Base-by-base conservation (phyloP, 495 filamentous ascomycete genomes). In the Sordaria brevicollis region DNA sequence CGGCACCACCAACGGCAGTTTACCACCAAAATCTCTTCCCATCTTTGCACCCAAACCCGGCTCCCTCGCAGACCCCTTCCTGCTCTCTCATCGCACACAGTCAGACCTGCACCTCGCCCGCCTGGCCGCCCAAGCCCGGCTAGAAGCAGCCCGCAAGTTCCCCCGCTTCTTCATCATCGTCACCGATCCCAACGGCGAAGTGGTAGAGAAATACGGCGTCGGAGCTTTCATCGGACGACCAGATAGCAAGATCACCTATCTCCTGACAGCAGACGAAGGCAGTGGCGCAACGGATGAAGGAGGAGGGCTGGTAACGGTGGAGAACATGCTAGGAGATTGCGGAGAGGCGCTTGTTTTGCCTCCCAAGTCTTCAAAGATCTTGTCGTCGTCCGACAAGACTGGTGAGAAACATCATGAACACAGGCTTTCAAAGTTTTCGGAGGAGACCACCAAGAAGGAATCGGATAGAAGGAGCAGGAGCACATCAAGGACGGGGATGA, bases 191-290 rank as follows among this genome's bases (percentile, higher is more conserved):
- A 79, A 84, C 65, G 84, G 83, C 0, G 68, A 35, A 2, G 43
- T 80, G 1, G 65, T 76, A 13, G 83, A 87, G 57, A 82, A 81
- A 15, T 81, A 83, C 67, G 80, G 82, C 7, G 74, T 91, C 5
- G 84, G 83, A 4, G 84, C 83, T 0, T 92, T 86, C 75, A 75
- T 92, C 15, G 90, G 90, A 10, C 76, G 78, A 5, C 76, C 87
- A 38, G 84, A 81, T 66, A 86, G 82, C n/a, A 75, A 77, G 67
- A 86, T 92, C 31, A 68, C 72, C n/a, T 92, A 92, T 69, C 80
- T 77, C 13, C 76, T 92, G 15, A 74, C 81, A 54, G 84, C 89
- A 2, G 89, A 91, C 70, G 73, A 82, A 33, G 36, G 5, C 2
- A 54, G 2, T 0, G 84, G 84, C 10, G 89, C 85, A 29, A 81